A percentile compares a stretch with the other conserved stretches of the same genome.
These are phyloP conservation scores for Mycena albidolilacea DNA, from an alignment of 768 basidiomycete genomes.

Conservation along the genomic window DNA sequence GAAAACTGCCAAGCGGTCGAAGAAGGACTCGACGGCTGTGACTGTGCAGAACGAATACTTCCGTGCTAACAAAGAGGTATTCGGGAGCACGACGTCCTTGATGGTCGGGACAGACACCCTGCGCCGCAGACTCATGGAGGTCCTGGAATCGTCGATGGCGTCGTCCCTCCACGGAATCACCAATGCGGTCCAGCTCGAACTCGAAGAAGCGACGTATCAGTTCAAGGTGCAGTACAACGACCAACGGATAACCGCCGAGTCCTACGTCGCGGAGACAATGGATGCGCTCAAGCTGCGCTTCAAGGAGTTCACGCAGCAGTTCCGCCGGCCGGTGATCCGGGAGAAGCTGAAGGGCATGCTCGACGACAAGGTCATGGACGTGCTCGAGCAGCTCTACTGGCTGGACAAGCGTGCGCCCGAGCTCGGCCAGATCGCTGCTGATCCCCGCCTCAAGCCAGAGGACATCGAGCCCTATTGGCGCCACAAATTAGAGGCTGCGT, in stretches of 20 bases:
- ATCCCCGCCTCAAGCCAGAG: constrained; percentile 78
- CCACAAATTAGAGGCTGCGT: constrained; percentile 96
- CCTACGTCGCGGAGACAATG: constrained; percentile 97
- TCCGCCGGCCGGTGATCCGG: constrained; percentile 91
- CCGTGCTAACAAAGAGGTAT: constrained; percentile 71
- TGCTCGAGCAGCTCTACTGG: constrained; percentile 98
- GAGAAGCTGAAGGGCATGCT: constrained; percentile 92
- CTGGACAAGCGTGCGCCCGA: constrained; percentile 88
- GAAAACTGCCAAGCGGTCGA: constrained; percentile 76
- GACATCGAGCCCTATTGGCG: constrained; percentile 94
- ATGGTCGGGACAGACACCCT: constrained; percentile 96
- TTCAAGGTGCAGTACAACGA: constrained; percentile 99
- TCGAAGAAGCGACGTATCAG: constrained; percentile 97
- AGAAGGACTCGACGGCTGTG: constrained; percentile 63
- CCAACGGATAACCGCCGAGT: constrained; percentile 93
- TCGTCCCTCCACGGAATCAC: constrained; percentile 95
- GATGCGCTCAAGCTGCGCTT: constrained; percentile 93
- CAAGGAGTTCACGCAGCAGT: constrained; percentile 87
- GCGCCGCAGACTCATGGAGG: constrained; percentile 93
- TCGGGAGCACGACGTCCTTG: constrained; percentile 72
- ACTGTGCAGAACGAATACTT: constrained; percentile 78
- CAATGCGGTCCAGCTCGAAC: constrained; percentile 96
- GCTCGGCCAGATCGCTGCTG: constrained; percentile 77
- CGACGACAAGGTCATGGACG: constrained; percentile 97
- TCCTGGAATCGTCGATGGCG: constrained; percentile 97